A percentile compares a stretch with the other conserved stretches of the same genome.
phyloP scores from a whole-genome alignment of 768 basidiomycete genomes.

The Boletus speciosus region DNA sequence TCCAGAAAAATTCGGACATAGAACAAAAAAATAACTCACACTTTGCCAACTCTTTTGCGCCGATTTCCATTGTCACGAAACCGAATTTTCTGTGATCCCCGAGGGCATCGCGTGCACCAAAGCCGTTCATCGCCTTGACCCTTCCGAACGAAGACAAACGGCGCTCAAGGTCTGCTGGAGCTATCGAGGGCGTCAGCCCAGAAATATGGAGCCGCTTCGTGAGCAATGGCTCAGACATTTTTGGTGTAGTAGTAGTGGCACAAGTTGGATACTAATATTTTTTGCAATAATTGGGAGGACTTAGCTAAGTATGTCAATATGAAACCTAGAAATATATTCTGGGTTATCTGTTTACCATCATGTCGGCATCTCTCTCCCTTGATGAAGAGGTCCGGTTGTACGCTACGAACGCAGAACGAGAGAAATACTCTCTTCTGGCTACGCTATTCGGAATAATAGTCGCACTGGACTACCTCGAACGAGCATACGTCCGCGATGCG shows the following conservation, averaged over 20 bases:
- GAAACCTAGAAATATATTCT: not conserved
- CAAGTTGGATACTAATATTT: not conserved
- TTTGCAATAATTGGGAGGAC: conserved; percentile 26
- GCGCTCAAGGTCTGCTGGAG: conserved; percentile 50
- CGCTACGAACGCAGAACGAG: conserved; percentile 83
- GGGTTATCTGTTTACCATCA: not conserved
- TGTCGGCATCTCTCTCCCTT: conserved; percentile 50
- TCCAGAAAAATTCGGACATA: not conserved
- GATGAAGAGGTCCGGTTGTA: conserved; percentile 93
- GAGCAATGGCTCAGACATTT: conserved; percentile 24
- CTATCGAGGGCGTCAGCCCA: conserved; percentile 67
- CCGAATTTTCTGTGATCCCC: conserved; percentile 70
- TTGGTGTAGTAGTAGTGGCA: not conserved
- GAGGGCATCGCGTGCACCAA: conserved; percentile 59
- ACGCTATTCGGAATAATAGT: conserved; percentile 92
- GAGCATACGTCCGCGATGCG: conserved; percentile 92
- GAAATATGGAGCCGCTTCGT: conserved; percentile 71
- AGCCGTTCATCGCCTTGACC: conserved; percentile 65
- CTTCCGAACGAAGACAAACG: conserved; percentile 66
- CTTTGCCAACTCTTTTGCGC: conserved; percentile 53
- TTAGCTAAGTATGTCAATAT: conserved; percentile 1
- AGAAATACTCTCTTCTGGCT: conserved; percentile 81
- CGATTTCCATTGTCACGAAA: conserved; percentile 69
- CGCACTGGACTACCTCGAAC: conserved; percentile 89
- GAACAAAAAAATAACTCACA: conserved; percentile 44